phyloP scores from a whole-genome alignment of 257 asterid species.

The Jacaranda mimosifolia region DNA sequence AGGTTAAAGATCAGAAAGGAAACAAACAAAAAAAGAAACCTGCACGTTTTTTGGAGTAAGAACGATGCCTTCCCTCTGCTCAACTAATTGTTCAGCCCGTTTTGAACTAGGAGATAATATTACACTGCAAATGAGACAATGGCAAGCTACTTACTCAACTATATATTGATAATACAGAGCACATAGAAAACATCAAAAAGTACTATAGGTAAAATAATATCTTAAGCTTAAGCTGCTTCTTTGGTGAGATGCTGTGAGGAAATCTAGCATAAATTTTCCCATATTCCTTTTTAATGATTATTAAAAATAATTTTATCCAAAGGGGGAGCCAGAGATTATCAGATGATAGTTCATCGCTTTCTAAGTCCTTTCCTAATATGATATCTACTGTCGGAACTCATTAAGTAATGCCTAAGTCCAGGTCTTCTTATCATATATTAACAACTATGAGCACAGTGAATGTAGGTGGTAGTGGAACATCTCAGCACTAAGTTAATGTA shows the following conservation, averaged over 20 bases:
- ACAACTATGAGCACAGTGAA: conserved; percentile 5
- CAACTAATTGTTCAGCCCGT: conserved; percentile 74
- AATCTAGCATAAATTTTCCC: background rate
- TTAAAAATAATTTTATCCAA: background rate
- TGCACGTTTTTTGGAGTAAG: conserved; percentile 98
- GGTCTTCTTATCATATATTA: background rate
- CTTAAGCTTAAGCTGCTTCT: background rate
- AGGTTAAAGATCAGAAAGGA: background rate
- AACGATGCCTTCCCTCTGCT: conserved; percentile 83
- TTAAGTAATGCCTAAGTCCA: background rate
- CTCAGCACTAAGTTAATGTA: background rate
- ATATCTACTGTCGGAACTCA: background rate
- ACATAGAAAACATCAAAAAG: background rate
- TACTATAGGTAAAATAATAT: conserved; percentile 8
- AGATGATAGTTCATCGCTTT: background rate
- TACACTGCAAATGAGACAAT: conserved; percentile 61
- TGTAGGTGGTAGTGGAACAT: conserved; percentile 4
- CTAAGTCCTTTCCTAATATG: background rate
- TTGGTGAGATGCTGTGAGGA: background rate
- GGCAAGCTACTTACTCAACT: conserved; percentile 23
- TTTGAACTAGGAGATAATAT: conserved; percentile 79
- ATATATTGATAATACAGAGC: conserved; percentile 18
- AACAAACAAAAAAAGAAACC: conserved; percentile 50
- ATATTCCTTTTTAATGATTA: background rate
- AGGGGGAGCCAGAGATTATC: background rate